phyloP scores from a whole-genome alignment of 1,139 yeast species.

The Meyerozyma sp. region DNA sequence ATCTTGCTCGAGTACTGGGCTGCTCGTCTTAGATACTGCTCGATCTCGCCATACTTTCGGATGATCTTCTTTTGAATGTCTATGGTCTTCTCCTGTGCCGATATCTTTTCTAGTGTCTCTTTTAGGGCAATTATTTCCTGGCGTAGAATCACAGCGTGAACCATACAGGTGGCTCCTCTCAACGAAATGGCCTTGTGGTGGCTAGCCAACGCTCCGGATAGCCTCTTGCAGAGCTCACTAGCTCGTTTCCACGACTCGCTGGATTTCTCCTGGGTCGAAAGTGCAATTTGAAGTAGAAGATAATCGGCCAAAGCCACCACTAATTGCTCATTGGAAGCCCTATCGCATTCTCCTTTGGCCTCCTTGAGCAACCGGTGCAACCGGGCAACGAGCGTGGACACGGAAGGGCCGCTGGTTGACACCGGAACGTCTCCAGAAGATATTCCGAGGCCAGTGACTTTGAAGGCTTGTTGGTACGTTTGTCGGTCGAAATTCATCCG shows the following conservation, averaged over 20 bases:
- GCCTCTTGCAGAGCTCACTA: not conserved
- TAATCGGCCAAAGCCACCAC: not conserved
- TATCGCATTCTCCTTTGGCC: not conserved
- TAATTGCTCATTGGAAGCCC: not conserved
- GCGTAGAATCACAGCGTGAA: not conserved
- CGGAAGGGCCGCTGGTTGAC: not conserved
- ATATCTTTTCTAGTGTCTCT: not conserved
- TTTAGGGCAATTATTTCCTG: not conserved
- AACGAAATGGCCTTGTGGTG: not conserved
- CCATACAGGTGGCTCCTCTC: not conserved
- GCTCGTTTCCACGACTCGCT: not conserved
- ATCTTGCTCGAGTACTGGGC: not conserved
- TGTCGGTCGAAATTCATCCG: conserved; percentile 20
- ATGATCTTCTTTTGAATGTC: not conserved
- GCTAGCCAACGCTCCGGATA: not conserved
- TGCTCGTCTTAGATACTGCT: not conserved
- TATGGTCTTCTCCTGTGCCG: not conserved
- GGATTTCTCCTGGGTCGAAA: not conserved
- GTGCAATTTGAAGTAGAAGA: not conserved
- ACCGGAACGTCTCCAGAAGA: conserved; percentile 4
- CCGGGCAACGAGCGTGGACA: not conserved
- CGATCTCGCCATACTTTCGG: not conserved
- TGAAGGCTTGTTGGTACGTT: conserved; percentile 11
- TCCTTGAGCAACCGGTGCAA: not conserved
- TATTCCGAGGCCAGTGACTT: conserved; percentile 22